These are phyloP conservation scores for Aspergillus sp. DNA, from an alignment of 2,329 filamentous ascomycete genomes.

Conservation along the genomic window DNA sequence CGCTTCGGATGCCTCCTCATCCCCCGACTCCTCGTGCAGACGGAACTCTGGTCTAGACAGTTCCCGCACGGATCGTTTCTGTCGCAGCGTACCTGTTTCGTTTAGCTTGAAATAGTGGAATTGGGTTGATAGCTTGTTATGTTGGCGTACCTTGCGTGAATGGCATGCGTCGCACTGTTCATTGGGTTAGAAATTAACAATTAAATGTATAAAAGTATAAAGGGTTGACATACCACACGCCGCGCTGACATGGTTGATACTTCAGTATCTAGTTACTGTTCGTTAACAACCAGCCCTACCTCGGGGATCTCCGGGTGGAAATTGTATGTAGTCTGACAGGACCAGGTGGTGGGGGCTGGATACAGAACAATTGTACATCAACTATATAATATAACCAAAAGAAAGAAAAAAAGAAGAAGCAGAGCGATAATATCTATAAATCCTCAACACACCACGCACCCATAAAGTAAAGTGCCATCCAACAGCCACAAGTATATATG, in stretches of 20 bases:
- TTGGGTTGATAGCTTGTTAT: no score
- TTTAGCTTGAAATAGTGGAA: neutral
- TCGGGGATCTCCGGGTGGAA: no score
- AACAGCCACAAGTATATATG: no score
- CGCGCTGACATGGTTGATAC: neutral
- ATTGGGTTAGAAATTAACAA: neutral
- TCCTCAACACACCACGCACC: no score
- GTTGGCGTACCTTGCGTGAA: constrained; percentile 14
- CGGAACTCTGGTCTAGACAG: constrained; percentile 19
- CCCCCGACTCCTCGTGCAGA: constrained; percentile 14
- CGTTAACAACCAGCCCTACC: neutral
- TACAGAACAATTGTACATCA: no score
- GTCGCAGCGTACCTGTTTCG: constrained; percentile 23
- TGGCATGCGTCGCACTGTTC: constrained; percentile 21
- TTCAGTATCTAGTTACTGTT: neutral
- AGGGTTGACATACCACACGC: neutral
- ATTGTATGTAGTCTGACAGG: no score
- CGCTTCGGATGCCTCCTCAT: constrained; percentile 1
- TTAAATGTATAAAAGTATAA: neutral
- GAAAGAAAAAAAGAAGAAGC: no score
- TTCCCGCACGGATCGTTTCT: constrained; percentile 23
- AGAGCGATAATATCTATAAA: no score
- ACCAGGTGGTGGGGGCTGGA: no score
- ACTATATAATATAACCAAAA: no score
- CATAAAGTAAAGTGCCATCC: no score